These are phyloP conservation scores for Puccinia triticina DNA, from an alignment of 1,284 basidiomycete genomes.

Conservation along the genomic window DNA sequence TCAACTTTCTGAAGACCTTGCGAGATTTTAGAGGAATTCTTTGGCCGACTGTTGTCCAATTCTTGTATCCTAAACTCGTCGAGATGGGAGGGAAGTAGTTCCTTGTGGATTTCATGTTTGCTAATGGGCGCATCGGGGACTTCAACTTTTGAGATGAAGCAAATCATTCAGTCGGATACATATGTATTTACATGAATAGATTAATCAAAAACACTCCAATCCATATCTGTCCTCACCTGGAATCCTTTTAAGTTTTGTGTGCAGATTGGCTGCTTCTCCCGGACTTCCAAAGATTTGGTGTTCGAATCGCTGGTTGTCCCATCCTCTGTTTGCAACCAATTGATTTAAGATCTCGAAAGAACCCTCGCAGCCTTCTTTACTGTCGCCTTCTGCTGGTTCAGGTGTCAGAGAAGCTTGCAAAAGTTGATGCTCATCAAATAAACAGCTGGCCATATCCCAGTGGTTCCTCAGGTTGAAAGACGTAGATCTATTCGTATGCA, in stretches of 20 bases:
- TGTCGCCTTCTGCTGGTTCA: neutral
- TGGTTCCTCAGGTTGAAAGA: slow-evolving; percentile 35
- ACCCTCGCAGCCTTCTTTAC: neutral
- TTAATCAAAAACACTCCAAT: neutral
- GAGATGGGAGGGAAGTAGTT: slow-evolving; percentile 22
- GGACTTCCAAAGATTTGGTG: slow-evolving; percentile 45
- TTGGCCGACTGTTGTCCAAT: neutral
- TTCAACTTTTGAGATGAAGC: slow-evolving; percentile 1
- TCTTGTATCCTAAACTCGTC: slow-evolving; percentile 13
- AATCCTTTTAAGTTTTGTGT: slow-evolving; percentile 29
- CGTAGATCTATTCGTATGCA: slow-evolving; percentile 12
- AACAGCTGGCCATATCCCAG: neutral
- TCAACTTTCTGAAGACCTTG: slow-evolving; percentile 39
- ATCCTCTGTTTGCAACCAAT: slow-evolving; percentile 9
- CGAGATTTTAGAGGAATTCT: neutral
- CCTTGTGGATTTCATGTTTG: slow-evolving; percentile 6
- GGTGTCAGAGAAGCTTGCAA: neutral
- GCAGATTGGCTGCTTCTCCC: slow-evolving; percentile 10
- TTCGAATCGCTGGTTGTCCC: slow-evolving; percentile 23
- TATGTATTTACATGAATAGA: no score
- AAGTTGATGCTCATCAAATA: slow-evolving; percentile 19
- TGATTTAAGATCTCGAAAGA: slow-evolving; percentile 13
- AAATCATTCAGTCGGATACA: neutral
- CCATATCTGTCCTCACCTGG: neutral
- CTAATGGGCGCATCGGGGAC: slow-evolving; percentile 9